Evolutionary conservation across 2,329 filamentous ascomycete genomes (phyloP), one percentile per base, ranked within the genome.

Genomic region (Colletotrichum trifolii): DNA sequence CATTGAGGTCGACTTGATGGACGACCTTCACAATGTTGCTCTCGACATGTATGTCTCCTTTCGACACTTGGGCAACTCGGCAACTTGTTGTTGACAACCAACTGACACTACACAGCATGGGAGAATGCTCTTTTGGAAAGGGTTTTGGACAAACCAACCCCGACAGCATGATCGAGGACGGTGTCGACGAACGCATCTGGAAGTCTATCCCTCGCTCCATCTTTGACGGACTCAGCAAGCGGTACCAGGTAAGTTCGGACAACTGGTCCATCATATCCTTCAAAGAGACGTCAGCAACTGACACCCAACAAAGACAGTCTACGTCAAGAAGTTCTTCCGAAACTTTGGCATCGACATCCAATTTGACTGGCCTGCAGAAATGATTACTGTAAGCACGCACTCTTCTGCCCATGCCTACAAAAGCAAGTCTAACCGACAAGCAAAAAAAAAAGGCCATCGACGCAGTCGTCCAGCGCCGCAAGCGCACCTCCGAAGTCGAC

Each of bases 101-200:
- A 15, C 9, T 58, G 11, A 50, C 4, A 2, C 2, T 2, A 2
- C 2, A 8, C 9, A 70, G 68, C 7, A 73, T 72, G 71, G 71
- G 70, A 43, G 70, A 72, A 35, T 69, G 69, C 46, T 72, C 71
- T 12, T 72, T 73, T 34, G 69, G 71, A n/a, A 70, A 69, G 45
- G 70, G 71, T 1, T 72, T 72, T 25, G 71, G 71, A 0, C 70
- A 72, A 50, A 72, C 70, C 7, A 73, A 72, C 49, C 70, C 71
- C 1, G 42, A 62, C 10, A 67, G 49, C 13, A 60, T 48, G 47
- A 55, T 64, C 11, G 58, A 65, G 36, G 63, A 65, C 11, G 63
- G 52, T 11, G 63, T 65, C 2, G 63, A 62, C 33, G 63, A 65
- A 36, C 33, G 15, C 10, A 57, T 62, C 6, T 62, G 63, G 58